Evolutionary conservation across 176 grass and related monocot genomes (phyloP).

Genomic region (Bolboschoenus planiculmis): DNA sequence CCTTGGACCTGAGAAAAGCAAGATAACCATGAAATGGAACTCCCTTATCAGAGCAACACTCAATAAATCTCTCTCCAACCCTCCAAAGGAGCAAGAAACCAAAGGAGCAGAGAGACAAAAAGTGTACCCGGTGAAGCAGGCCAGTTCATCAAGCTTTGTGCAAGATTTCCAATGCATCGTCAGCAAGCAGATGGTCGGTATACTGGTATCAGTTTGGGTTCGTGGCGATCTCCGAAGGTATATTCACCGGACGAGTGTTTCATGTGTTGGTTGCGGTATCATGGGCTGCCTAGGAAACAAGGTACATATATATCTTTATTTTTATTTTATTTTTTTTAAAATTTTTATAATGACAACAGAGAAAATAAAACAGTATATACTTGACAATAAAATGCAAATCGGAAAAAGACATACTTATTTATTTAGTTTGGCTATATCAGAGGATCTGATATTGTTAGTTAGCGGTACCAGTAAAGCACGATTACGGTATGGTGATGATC

Average conservation of each 20-base stretch:
- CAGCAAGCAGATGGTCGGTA: constrained; percentile 97
- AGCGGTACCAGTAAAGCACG: not conserved
- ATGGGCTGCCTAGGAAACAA: constrained; percentile 93
- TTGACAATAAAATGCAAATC: not conserved
- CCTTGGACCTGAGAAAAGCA: constrained; percentile 55
- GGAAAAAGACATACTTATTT: not conserved
- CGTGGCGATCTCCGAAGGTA: constrained; percentile 44
- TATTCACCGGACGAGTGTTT: constrained; percentile 44
- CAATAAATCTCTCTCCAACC: constrained; percentile 29
- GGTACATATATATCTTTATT: constrained; percentile 32
- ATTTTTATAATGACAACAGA: not conserved
- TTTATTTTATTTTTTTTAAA: no score
- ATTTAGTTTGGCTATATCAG: not conserved
- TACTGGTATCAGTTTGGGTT: constrained; percentile 62
- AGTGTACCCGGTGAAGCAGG: constrained; percentile 27
- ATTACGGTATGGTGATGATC: not conserved
- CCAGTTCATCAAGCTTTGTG: constrained; percentile 12
- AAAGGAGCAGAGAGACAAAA: not conserved
- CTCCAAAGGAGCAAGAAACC: not conserved
- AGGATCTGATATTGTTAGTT: not conserved
- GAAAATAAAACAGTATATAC: not conserved
- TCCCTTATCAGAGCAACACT: constrained; percentile 53
- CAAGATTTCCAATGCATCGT: constrained; percentile 58
- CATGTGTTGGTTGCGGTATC: constrained; percentile 75
- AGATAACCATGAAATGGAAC: constrained; percentile 72